phyloP scores from a whole-genome alignment of 768 basidiomycete genomes.

The Trametes maxima region DNA sequence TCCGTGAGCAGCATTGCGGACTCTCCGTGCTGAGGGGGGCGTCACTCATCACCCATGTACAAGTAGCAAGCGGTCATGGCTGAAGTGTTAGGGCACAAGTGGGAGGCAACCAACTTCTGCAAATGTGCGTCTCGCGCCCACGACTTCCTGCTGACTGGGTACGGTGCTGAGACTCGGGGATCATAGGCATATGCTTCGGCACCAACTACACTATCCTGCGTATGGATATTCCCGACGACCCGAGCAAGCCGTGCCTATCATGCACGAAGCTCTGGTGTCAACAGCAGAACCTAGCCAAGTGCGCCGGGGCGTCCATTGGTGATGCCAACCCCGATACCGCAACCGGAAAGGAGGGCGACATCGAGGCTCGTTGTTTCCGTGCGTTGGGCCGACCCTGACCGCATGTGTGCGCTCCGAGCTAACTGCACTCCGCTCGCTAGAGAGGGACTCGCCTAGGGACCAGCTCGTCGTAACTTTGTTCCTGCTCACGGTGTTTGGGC shows the following conservation, averaged over 20 bases:
- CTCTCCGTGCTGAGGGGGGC: background rate
- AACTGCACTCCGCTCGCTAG: conserved; percentile 43
- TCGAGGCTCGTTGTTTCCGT: conserved; percentile 97
- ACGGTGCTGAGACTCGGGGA: background rate
- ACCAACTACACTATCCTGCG: conserved; percentile 86
- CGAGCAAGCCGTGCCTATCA: conserved; percentile 87
- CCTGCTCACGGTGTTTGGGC: conserved; percentile 82
- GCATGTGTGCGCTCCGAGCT: conserved; percentile 11
- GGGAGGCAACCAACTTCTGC: conserved; percentile 91
- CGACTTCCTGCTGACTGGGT: background rate
- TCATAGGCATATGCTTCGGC: conserved; percentile 85
- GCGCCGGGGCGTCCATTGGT: conserved; percentile 77
- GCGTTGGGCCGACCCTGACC: conserved; percentile 38
- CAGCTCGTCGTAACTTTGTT: conserved; percentile 92
- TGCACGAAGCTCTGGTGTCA: conserved; percentile 97
- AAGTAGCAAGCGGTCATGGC: conserved; percentile 44
- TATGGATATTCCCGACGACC: conserved; percentile 78
- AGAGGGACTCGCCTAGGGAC: conserved; percentile 94
- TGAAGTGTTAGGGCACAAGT: conserved; percentile 55
- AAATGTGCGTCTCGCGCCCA: conserved; percentile 60
- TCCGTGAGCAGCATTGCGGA: conserved; percentile 20
- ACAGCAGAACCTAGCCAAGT: conserved; percentile 87
- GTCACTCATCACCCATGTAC: background rate
- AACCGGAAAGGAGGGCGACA: conserved; percentile 93
- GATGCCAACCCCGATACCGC: conserved; percentile 91